Evolutionary conservation across 441 rosid species (phyloP).

Genomic region (Adansonia grandidieri): DNA sequence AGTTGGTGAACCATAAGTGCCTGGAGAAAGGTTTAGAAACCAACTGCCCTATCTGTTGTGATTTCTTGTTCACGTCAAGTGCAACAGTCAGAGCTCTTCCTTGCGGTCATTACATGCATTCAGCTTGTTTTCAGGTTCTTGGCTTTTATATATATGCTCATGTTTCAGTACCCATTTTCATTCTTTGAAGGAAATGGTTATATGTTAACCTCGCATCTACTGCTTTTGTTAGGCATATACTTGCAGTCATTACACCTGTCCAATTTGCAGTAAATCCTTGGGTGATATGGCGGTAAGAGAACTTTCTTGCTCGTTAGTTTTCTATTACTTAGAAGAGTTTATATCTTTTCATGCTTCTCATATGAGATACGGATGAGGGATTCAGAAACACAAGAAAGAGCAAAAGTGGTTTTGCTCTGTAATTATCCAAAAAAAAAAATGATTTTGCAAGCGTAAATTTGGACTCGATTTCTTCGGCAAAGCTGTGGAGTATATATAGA

Average conservation of each 20-base stretch:
- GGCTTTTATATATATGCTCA: neutral
- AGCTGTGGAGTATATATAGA: neutral
- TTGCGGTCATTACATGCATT: slow-evolving; percentile 78
- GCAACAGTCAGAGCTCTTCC: slow-evolving; percentile 71
- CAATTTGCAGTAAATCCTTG: slow-evolving; percentile 76
- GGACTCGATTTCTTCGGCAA: neutral
- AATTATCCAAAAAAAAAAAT: neutral
- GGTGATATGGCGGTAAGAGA: slow-evolving; percentile 76
- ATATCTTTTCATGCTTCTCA: neutral
- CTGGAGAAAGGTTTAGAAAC: slow-evolving; percentile 69
- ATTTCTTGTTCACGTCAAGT: slow-evolving; percentile 68
- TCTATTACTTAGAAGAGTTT: neutral
- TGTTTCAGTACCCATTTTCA: neutral
- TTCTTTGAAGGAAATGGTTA: neutral
- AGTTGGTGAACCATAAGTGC: slow-evolving; percentile 69
- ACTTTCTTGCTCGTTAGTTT: slow-evolving; percentile 1
- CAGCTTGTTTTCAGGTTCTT: slow-evolving; percentile 74
- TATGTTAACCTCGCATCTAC: slow-evolving; percentile 6
- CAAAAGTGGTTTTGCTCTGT: neutral
- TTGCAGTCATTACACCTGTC: slow-evolving; percentile 73
- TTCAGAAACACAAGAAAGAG: neutral
- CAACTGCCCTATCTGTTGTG: slow-evolving; percentile 78
- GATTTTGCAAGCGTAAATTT: neutral
- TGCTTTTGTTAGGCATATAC: slow-evolving; percentile 61
- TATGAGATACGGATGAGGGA: neutral